Percentiles rank a stretch among this genome's conserved stretches.
Conservation (phyloP, 306 rosid species). For the Lithocarpus polystachyus region DNA sequence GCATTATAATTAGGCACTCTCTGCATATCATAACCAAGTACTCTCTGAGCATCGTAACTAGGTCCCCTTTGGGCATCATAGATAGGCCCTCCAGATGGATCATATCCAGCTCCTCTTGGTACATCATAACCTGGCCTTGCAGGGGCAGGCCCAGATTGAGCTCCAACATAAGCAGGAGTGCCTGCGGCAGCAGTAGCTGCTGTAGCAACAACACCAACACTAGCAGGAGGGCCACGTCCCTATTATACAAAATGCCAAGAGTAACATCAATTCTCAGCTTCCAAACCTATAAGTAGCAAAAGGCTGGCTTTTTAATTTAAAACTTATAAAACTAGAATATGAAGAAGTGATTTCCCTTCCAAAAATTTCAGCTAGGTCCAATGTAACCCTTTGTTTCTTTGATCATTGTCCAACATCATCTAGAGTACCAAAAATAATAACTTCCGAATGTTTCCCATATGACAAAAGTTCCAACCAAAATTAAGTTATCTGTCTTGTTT, state of each 20-base stretch:
- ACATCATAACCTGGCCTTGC: constrained; percentile 45
- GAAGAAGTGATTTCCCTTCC: neutral
- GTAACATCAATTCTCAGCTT: constrained; percentile 8
- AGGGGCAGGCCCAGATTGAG: constrained; percentile 52
- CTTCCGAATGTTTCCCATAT: neutral
- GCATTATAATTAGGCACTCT: constrained; percentile 45
- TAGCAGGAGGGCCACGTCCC: constrained; percentile 59
- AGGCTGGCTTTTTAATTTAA: neutral
- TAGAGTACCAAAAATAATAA: neutral
- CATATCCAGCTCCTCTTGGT: constrained; percentile 36
- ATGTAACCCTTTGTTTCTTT: neutral
- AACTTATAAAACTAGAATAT: neutral
- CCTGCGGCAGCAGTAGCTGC: constrained; percentile 21
- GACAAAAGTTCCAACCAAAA: neutral
- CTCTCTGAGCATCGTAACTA: constrained; percentile 44
- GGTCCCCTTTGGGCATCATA: constrained; percentile 27
- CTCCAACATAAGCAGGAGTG: constrained; percentile 43
- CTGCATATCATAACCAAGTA: constrained; percentile 54
- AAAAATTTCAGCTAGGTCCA: constrained; percentile 11
- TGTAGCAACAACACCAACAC: constrained; percentile 16
- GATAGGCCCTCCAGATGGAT: constrained; percentile 20
- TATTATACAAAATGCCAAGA: constrained; percentile 24
- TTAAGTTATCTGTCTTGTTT: neutral
- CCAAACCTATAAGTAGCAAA: neutral
- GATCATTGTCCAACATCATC: neutral